Evolutionary conservation across 129 eudicot species (phyloP).

Genomic region (Lonicera japonica): DNA sequence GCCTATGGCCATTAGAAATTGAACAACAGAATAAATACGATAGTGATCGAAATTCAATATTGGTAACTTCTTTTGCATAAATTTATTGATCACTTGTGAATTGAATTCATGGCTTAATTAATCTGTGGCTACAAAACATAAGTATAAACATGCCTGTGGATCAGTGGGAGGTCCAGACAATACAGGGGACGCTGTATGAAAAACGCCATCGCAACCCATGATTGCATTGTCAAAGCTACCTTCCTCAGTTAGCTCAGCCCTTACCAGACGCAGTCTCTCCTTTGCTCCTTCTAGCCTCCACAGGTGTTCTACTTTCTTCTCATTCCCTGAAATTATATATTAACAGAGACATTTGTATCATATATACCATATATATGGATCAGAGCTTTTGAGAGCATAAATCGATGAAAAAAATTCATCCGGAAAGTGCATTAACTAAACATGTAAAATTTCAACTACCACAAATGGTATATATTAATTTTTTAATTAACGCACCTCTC

Average conservation of each 20-base stretch:
- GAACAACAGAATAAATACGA: too few species aligned
- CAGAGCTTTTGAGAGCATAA: too few species aligned
- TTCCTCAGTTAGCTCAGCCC: slow-evolving; percentile 64
- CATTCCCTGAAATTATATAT: slow-evolving; percentile 39
- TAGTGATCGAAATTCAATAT: too few species aligned
- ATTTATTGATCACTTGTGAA: neutral
- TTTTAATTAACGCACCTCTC: too few species aligned
- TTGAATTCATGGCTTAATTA: neutral
- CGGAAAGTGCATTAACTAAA: too few species aligned
- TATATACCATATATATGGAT: neutral
- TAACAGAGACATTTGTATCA: neutral
- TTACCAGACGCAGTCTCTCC: slow-evolving; percentile 68
- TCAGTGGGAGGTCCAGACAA: slow-evolving; percentile 34
- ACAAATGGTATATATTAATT: too few species aligned
- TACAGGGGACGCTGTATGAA: slow-evolving; percentile 97
- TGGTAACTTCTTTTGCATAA: too few species aligned
- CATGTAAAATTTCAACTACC: too few species aligned
- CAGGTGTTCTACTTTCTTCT: slow-evolving; percentile 60
- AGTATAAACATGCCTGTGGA: slow-evolving; percentile 39
- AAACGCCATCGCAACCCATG: slow-evolving; percentile 76
- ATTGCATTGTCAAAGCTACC: slow-evolving; percentile 84
- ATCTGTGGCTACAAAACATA: neutral
- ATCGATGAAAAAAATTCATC: too few species aligned
- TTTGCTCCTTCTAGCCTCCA: slow-evolving; percentile 83
- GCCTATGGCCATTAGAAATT: slow-evolving; percentile 28